Evolutionary conservation across 805 yeast species (phyloP).

Genomic region (Saturnispora quitensis): DNA sequence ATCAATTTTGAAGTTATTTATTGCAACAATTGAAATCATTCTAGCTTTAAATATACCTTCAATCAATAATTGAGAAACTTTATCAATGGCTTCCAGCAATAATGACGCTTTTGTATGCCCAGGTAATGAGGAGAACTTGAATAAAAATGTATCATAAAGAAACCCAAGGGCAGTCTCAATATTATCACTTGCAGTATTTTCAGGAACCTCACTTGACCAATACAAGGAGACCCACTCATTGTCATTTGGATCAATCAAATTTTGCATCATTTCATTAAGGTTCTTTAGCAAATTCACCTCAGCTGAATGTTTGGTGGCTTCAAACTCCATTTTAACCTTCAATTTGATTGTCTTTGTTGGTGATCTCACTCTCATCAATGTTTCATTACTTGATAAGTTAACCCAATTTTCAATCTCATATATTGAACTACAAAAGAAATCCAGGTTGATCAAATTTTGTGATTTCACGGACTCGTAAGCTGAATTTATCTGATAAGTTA

Average conservation of each 20-base stretch:
- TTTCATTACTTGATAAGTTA: slow-evolving; percentile 26
- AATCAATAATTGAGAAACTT: slow-evolving; percentile 63
- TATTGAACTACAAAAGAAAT: slow-evolving; percentile 73
- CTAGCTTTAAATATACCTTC: slow-evolving; percentile 47
- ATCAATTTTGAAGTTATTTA: slow-evolving; percentile 70
- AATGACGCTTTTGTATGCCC: slow-evolving; percentile 66
- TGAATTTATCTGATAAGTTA: slow-evolving; percentile 52
- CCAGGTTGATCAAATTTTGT: slow-evolving; percentile 81
- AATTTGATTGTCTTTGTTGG: slow-evolving; percentile 25
- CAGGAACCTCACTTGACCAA: slow-evolving; percentile 3
- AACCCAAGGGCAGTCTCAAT: slow-evolving; percentile 33
- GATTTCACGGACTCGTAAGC: slow-evolving; percentile 84
- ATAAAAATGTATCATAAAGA: slow-evolving; percentile 73
- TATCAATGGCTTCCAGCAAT: slow-evolving; percentile 81
- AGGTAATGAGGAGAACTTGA: slow-evolving; percentile 79
- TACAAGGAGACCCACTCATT: slow-evolving; percentile 73
- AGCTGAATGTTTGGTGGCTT: slow-evolving; percentile 48
- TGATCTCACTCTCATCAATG: slow-evolving; percentile 27
- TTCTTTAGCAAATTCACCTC: slow-evolving; percentile 73
- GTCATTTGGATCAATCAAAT: slow-evolving; percentile 73
- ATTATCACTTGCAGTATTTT: slow-evolving; percentile 2
- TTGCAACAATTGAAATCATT: slow-evolving; percentile 51
- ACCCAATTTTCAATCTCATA: slow-evolving; percentile 49
- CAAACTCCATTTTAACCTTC: slow-evolving; percentile 39
- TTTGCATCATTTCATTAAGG: slow-evolving; percentile 72